Conservation (phyloP, 2,329 filamentous ascomycete genomes). For the Ceratocystiopsis sp. region DNA sequence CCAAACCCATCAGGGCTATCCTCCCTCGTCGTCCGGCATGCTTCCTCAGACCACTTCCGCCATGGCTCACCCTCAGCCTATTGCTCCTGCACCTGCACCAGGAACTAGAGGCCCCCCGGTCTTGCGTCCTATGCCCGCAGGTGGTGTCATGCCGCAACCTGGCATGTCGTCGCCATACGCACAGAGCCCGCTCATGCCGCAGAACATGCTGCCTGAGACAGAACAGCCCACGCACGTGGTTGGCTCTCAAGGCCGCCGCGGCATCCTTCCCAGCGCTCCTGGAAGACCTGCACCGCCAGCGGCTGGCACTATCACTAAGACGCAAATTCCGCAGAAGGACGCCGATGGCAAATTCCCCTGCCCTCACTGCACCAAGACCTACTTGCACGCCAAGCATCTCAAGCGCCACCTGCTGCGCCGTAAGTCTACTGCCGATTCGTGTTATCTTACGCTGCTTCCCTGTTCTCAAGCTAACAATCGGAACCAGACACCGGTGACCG, state of each 20-base stretch:
- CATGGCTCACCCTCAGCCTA: constrained; percentile 56
- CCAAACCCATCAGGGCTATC: constrained; percentile 37
- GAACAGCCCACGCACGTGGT: constrained; percentile 79
- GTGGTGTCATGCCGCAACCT: constrained; percentile 42
- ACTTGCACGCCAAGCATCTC: constrained; percentile 90
- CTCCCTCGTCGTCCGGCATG: constrained; percentile 37
- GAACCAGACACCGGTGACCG: constrained; percentile 80
- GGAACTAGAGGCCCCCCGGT: constrained; percentile 39
- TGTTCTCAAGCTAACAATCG: neutral
- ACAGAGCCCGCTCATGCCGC: constrained; percentile 37
- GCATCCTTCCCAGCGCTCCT: constrained; percentile 80
- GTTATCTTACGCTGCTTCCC: constrained; percentile 15
- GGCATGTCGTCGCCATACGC: constrained; percentile 44
- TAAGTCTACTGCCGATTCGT: constrained; percentile 38
- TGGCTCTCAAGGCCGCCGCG: constrained; percentile 80
- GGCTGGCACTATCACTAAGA: constrained; percentile 55
- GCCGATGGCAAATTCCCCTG: constrained; percentile 97
- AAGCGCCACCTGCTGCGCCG: constrained; percentile 92
- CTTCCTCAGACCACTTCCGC: constrained; percentile 50
- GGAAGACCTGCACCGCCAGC: constrained; percentile 65
- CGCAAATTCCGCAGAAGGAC: constrained; percentile 80
- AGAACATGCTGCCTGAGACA: constrained; percentile 35
- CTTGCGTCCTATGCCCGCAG: constrained; percentile 53
- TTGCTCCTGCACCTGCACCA: constrained; percentile 50
- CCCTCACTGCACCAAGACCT: constrained; percentile 95